Conservation (phyloP, 2,329 filamentous ascomycete genomes). For the Hymenoscyphus repandus region DNA sequence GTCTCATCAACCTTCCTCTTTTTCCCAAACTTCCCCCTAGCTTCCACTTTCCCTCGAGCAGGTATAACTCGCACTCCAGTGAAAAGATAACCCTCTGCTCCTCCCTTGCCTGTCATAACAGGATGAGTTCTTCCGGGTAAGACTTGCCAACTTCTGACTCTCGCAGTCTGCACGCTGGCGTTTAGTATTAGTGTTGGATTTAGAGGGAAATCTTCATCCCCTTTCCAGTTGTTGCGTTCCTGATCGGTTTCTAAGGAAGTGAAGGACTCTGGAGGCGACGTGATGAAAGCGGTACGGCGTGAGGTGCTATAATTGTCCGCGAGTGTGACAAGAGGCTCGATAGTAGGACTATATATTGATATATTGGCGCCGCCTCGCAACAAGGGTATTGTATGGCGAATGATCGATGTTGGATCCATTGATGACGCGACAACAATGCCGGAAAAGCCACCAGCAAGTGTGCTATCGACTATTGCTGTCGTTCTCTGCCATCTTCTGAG, state of each 20-base stretch:
- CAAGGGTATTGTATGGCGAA: constrained; percentile 72
- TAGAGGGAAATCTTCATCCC: constrained; percentile 73
- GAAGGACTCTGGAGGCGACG: constrained; percentile 42
- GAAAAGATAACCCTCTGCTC: constrained; percentile 86
- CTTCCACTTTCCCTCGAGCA: constrained; percentile 72
- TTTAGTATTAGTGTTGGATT: constrained; percentile 82
- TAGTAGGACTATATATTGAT: constrained; percentile 75
- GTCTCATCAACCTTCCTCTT: constrained; percentile 16
- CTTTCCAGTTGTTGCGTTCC: constrained; percentile 51
- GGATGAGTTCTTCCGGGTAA: constrained; percentile 89
- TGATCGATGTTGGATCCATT: constrained; percentile 74
- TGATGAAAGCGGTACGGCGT: constrained; percentile 69
- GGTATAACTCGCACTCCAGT: constrained; percentile 78
- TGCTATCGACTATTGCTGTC: constrained; percentile 66
- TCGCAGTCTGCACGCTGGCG: constrained; percentile 73
- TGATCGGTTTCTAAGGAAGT: constrained; percentile 37
- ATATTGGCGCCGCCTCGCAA: constrained; percentile 78
- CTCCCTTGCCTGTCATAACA: constrained; percentile 82
- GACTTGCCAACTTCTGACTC: constrained; percentile 81
- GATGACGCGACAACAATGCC: constrained; percentile 76
- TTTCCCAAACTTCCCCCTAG: constrained; percentile 63
- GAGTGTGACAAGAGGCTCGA: constrained; percentile 73
- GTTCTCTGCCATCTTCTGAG: constrained; percentile 73
- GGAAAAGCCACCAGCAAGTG: constrained; percentile 71
- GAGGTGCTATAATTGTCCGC: constrained; percentile 81